Evolutionary conservation across 768 basidiomycete genomes (phyloP), one percentile per base, ranked within the genome.

Genomic region (Gymnopilus junonius): DNA sequence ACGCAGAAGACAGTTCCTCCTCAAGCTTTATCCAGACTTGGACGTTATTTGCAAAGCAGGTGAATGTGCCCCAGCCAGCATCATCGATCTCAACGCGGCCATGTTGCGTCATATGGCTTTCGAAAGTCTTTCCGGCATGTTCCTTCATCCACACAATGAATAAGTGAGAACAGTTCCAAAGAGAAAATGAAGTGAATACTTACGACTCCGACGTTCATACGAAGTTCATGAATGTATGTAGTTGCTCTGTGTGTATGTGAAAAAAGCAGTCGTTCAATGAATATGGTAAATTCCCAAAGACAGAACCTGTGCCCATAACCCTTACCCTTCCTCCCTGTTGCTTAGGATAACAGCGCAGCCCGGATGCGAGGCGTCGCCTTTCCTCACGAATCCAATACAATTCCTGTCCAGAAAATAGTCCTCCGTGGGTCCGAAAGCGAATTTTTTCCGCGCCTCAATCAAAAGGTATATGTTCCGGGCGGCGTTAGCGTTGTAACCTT

Each of bases 271-370:
- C 15, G 11, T 31, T 59, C 40, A 65, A n/a, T 48, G 31, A 27
- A 56, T 62, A 37, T 4, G 43, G 15, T 15, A 25, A 53, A 34
- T 42, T 8, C 43, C 29, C 50, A 60, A 43, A 55, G 10, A 20
- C 48, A 21, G 31, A 25, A 12, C 32, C 2, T 35, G 60, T 51
- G 31, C 4, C 48, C 21, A 48, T 48, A 27, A 40, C 67, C 76
- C 39, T 69, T 55, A 80, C 80, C 71, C 74, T 51, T 73, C 74
- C 42, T 80, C 78, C 63, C 76, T 79, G 69, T 92, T 93, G 72
- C 89, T 91, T 12, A 93, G 70, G 17, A 93, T 73, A 1, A 94
- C 92, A 1, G 79, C 90, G 64, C 92, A 94, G 12, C 91, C 92
- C 11, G 73, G 66, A 69, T 82, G 84, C 42, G 72, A 67, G 10